Conservation (phyloP, 1,284 basidiomycete genomes). For the Malassezia cuniculi region DNA sequence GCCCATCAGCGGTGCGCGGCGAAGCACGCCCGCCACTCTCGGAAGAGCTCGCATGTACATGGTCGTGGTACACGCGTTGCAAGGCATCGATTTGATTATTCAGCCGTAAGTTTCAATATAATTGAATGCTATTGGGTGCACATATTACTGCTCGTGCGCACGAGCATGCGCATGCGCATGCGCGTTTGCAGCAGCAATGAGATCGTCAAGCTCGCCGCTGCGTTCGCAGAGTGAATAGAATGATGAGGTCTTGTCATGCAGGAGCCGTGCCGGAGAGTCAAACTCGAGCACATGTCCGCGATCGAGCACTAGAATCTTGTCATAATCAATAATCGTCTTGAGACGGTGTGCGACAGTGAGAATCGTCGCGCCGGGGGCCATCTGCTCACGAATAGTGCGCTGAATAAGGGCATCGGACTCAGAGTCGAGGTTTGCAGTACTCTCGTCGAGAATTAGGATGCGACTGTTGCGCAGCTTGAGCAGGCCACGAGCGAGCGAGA, state of each 20-base stretch:
- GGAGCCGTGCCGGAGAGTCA: constrained; percentile 56
- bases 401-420: constrained; percentile 49
- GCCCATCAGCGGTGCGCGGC: too few relatives aligned
- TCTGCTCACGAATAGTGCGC: constrained; percentile 47
- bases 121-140: too few relatives aligned
- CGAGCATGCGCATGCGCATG: too few relatives aligned
- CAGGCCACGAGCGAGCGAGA: constrained; percentile 51
- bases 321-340: constrained; percentile 54
- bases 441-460: constrained; percentile 52
- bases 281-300: constrained; percentile 62
- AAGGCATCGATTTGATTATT: too few relatives aligned
- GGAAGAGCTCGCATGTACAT: too few relatives aligned
- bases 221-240: constrained; percentile 35
- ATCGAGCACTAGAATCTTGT: constrained; percentile 51
- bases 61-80: too few relatives aligned
- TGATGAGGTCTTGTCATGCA: constrained; percentile 40
- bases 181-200: constrained; percentile 2
- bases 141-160: too few relatives aligned
- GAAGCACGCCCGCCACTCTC: too few relatives aligned
- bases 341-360: constrained; percentile 56
- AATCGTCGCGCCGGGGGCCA: constrained; percentile 46
- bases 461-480: constrained; percentile 48
- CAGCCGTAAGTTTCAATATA: too few relatives aligned
- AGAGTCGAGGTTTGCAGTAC: constrained; percentile 47
- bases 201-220: constrained; percentile 30